These are phyloP conservation scores for Vitis labrusca DNA, from an alignment of 164 flowering plant species.

Conservation along the genomic window DNA sequence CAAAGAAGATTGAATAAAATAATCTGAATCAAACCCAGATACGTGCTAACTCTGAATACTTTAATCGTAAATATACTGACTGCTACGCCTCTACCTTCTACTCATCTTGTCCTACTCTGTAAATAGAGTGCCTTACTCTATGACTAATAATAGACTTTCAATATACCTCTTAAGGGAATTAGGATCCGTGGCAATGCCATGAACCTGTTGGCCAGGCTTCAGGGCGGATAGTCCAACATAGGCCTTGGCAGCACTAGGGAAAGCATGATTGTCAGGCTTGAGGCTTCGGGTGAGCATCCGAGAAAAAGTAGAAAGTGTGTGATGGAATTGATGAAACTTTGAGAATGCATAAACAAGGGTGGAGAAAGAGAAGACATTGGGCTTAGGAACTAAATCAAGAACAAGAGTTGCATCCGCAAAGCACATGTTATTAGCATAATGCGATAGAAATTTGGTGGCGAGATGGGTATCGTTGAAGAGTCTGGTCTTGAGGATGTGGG, in stretches of 20 bases:
- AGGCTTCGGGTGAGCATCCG: constrained; percentile 39
- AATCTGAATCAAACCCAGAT: constrained; percentile 49
- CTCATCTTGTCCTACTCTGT: too few species aligned
- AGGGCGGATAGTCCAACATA: constrained; percentile 42
- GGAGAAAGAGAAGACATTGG: constrained; percentile 37
- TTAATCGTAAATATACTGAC: too few species aligned
- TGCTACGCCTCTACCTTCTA: not conserved
- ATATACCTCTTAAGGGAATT: too few species aligned
- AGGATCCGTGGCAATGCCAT: constrained; percentile 23
- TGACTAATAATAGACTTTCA: too few species aligned
- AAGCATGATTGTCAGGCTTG: constrained; percentile 35
- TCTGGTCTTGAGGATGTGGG: constrained; percentile 50
- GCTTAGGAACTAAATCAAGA: constrained; percentile 28
- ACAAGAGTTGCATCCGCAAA: constrained; percentile 34
- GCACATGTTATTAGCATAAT: constrained; percentile 36
- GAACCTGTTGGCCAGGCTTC: constrained; percentile 44
- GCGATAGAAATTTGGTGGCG: constrained; percentile 25
- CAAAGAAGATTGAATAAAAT: constrained; percentile 56
- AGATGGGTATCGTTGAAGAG: constrained; percentile 20
- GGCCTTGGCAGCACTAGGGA: constrained; percentile 60
- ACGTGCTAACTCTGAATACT: too few species aligned
- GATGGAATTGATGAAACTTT: constrained; percentile 22
- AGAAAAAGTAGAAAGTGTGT: constrained; percentile 28
- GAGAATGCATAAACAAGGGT: constrained; percentile 51
- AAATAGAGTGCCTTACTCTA: too few species aligned